Evolutionary conservation across 108 stramenopile genomes (phyloP), one percentile per base, ranked within the genome.

Genomic region (Cyclotella kingstonii): DNA sequence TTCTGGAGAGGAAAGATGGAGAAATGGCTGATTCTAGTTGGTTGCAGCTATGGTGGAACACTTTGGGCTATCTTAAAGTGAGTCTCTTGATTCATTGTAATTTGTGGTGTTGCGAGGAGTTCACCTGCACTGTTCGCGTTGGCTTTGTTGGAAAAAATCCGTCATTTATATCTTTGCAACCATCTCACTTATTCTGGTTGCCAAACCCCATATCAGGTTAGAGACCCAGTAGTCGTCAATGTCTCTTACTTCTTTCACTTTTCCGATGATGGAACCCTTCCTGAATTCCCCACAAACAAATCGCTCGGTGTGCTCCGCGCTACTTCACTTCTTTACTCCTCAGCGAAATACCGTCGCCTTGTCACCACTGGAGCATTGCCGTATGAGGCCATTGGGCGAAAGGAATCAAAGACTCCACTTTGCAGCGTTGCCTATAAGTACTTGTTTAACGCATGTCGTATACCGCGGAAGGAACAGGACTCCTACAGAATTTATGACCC

Each of bases 241-340:
- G 91, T 94, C 25, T 82, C 82, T 23, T 94, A 94, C 73, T 94
- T 87, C 70, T 94, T 90, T 65, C 87, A 94, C 25, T 89, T 94
- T 55, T 51, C 63, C 3, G 84, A 91, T 45, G 90, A 91, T 43
- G 73, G 68, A 14, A 71, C 86, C 33, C 64, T 83, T 8, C 68
- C 73, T 18, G 45, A 59, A 43, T 48, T 43, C 29, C 58, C 76
- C 35, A 9, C 54, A 14, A 38, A 36, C 22, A 62, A 50, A 28
- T 60, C 65, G 39, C 49, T 52, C 10, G 67, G 71, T 12, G 64
- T 66, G 42, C 71, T 66, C 15, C 83, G 88, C 12, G 85, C 74
- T n/a, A 84, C 90, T 10, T 67, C 92, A 21, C 73, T 91, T 31
- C 54, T 93, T 8, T 74, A 82, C 51, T 79, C 86, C 4, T 63